Percentiles rank a stretch among this genome's conserved stretches.
These are phyloP conservation scores for Kwoniella europaea DNA, from an alignment of 768 basidiomycete species.

Conservation along the genomic window DNA sequence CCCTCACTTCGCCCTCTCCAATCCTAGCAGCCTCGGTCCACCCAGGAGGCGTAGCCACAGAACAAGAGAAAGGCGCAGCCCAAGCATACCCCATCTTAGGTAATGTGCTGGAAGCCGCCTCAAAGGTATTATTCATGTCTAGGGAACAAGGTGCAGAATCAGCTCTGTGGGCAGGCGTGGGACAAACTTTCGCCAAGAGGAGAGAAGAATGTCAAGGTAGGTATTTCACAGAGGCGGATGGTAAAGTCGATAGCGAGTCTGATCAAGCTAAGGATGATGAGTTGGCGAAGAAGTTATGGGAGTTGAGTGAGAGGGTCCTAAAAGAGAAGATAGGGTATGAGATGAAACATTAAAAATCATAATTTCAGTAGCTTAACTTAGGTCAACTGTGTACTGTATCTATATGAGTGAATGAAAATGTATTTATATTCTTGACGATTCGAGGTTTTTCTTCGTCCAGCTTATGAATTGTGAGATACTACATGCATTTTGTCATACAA, in stretches of 20 bases:
- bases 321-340: constrained; percentile 54
- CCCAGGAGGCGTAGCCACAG: constrained; percentile 56
- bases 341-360: constrained; percentile 34
- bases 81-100: constrained; percentile 53
- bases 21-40: constrained; percentile 54
- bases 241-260: constrained; percentile 53
- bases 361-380: no score
- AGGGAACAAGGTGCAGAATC: constrained; percentile 55
- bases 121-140: constrained; percentile 54
- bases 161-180: constrained; percentile 53
- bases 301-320: constrained; percentile 45
- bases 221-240: constrained; percentile 56
- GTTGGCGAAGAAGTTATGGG: constrained; percentile 52
- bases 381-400: no score
- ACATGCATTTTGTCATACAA: no score
- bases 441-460: no score
- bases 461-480: no score
- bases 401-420: no score
- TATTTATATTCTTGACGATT: no score
- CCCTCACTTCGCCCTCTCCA: constrained; percentile 38
- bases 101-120: constrained; percentile 42
- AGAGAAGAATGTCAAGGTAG: constrained; percentile 51
- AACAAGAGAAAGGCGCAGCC: constrained; percentile 54
- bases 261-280: constrained; percentile 48
- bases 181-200: constrained; percentile 29